A percentile compares a stretch with the other conserved stretches of the same genome.
Conservation (phyloP, 768 basidiomycete genomes). For the Panus rudis region DNA sequence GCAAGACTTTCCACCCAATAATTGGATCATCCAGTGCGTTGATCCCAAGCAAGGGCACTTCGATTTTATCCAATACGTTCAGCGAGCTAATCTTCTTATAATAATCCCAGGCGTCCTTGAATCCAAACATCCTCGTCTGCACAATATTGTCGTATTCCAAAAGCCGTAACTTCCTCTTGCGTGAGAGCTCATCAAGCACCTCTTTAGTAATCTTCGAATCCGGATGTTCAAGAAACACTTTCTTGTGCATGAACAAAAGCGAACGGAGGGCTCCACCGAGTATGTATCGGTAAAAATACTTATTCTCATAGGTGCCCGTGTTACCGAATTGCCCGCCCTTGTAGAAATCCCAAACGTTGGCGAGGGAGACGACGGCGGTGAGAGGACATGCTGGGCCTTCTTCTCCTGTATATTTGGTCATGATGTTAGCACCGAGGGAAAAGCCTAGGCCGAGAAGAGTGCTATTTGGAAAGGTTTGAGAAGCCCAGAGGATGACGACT, state of each 20-base stretch:
- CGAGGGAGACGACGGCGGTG: constrained; percentile 13
- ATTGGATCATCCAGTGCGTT: constrained; percentile 19
- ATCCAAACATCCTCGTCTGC: constrained; percentile 13
- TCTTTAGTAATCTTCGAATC: too few species aligned
- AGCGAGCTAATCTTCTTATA: constrained; percentile 13
- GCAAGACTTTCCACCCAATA: constrained; percentile 6
- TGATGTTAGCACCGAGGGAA: constrained; percentile 18
- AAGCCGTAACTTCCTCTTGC: constrained; percentile 7
- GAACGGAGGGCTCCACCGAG: constrained; percentile 15
- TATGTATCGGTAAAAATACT: constrained; percentile 15
- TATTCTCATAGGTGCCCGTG: constrained; percentile 8
- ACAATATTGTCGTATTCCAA: constrained; percentile 11
- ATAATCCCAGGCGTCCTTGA: constrained; percentile 12
- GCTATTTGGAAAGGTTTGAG: constrained; percentile 14
- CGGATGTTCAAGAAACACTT: constrained; percentile 9
- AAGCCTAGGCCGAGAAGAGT: constrained; percentile 17
- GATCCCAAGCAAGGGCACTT: constrained; percentile 14
- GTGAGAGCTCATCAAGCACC: too few species aligned
- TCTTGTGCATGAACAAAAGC: constrained; percentile 11
- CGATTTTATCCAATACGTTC: constrained; percentile 7
- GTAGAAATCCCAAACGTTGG: constrained; percentile 19
- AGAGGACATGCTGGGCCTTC: constrained; percentile 18
- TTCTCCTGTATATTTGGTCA: constrained; percentile 18
- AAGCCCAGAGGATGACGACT: constrained; percentile 14
- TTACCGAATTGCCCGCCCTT: constrained; percentile 10